These are phyloP conservation scores for Pseudoperonospora humuli DNA, from an alignment of 352 stramenopile genomes.

Conservation along the genomic window DNA sequence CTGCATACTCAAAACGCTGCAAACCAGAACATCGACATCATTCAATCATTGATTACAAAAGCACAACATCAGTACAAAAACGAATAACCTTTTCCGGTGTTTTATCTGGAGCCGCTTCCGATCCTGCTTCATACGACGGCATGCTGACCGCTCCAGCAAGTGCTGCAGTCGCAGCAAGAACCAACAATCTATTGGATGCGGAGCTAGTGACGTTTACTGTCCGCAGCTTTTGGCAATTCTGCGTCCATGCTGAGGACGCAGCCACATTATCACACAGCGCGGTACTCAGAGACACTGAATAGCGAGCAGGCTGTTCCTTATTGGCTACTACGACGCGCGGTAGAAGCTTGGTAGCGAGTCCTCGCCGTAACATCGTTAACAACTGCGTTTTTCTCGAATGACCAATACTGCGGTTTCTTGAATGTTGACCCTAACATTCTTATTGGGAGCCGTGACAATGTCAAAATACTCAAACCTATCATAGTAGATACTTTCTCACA, in stretches of 20 bases:
- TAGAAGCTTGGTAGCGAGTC: conserved; percentile 11
- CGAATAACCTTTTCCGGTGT: conserved; percentile 24
- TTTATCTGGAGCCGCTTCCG: conserved; percentile 17
- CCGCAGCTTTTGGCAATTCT: conserved; percentile 1
- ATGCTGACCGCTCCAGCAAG: conserved; percentile 8
- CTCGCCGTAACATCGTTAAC: conserved; percentile 10
- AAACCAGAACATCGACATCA: background rate
- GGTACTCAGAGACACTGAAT: background rate
- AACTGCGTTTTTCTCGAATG: conserved; percentile 6
- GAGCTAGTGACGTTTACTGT: conserved; percentile 4
- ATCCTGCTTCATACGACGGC: conserved; percentile 3
- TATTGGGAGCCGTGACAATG: too few species aligned
- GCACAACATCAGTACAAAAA: background rate
- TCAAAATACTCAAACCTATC: too few species aligned
- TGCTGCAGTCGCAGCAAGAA: conserved; percentile 14
- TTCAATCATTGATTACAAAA: background rate
- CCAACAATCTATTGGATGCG: conserved; percentile 3
- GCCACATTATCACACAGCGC: background rate
- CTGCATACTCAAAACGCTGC: conserved; percentile 53
- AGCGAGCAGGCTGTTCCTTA: background rate
- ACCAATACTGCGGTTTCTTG: conserved; percentile 79
- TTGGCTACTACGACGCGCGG: conserved; percentile 3
- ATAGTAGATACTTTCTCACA: too few species aligned
- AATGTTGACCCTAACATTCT: conserved; percentile 91
- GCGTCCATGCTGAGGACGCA: background rate